Conservation (phyloP, 768 basidiomycete species). For the Suillus occidentalis region DNA sequence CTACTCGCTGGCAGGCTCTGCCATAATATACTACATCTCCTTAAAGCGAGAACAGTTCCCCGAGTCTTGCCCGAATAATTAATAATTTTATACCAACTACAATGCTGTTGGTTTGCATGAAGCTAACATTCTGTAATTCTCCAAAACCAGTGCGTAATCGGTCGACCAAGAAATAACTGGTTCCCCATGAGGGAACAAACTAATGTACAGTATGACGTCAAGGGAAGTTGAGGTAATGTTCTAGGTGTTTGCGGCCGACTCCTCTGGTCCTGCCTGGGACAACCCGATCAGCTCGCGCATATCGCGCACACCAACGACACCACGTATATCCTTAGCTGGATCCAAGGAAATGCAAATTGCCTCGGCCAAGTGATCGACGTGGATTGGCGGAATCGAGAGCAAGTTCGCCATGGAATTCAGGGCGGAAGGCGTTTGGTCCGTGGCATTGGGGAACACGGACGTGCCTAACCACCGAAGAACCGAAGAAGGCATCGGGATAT, state of each 20-base stretch:
- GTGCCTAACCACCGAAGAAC: constrained; percentile 53
- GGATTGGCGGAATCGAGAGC: constrained; percentile 84
- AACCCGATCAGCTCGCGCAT: constrained; percentile 82
- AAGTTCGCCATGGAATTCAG: constrained; percentile 75
- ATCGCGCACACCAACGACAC: constrained; percentile 64
- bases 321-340: constrained; percentile 48
- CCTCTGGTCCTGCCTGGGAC: constrained; percentile 36
- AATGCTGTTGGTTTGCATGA: not conserved
- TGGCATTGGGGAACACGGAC: constrained; percentile 23
- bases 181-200: not conserved
- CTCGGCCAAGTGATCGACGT: constrained; percentile 93
- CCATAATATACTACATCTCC: not conserved
- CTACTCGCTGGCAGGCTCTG: not conserved
- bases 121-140: not conserved
- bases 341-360: constrained; percentile 71
- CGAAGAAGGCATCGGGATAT: constrained; percentile 63
- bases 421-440: constrained; percentile 40
- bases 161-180: not conserved
- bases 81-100: not conserved
- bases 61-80: not conserved
- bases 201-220: not conserved
- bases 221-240: not conserved
- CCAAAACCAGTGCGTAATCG: not conserved
- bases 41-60: not conserved
- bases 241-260: not conserved